These are phyloP conservation scores for Scortechinia acanthostroma DNA, from an alignment of 2,329 filamentous ascomycete species.

Conservation along the genomic window DNA sequence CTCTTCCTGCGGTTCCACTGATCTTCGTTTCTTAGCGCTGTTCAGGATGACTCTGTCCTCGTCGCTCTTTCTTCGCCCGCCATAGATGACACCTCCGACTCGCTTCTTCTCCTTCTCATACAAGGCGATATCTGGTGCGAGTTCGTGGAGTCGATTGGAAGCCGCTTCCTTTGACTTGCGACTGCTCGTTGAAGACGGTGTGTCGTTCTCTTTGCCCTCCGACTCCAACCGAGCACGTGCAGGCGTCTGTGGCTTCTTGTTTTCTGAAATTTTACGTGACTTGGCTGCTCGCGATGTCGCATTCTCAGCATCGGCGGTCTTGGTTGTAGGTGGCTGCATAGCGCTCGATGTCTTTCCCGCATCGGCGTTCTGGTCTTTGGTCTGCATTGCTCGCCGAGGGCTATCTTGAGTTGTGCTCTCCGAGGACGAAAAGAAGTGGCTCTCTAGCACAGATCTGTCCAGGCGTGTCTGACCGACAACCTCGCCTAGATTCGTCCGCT, in stretches of 20 bases:
- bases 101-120: conserved; percentile 94
- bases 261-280: conserved; percentile 1
- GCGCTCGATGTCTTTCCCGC: not conserved
- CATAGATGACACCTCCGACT: conserved; percentile 33
- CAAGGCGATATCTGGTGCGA: conserved; percentile 77
- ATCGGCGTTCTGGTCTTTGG: conserved; percentile 12
- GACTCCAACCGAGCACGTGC: conserved; percentile 43
- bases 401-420: conserved; percentile 20
- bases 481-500: conserved; percentile 83
- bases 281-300: no score
- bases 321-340: not conserved
- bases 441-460: conserved; percentile 52
- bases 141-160: conserved; percentile 65
- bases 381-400: conserved; percentile 30
- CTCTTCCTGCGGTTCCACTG: conserved; percentile 12
- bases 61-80: conserved; percentile 55
- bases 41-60: conserved; percentile 48
- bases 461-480: conserved; percentile 84
- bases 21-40: conserved; percentile 27
- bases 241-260: conserved; percentile 41
- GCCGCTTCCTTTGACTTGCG: conserved; percentile 86
- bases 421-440: conserved; percentile 65
- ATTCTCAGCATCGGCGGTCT: not conserved
- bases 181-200: conserved; percentile 57
- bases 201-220: conserved; percentile 81